A percentile compares a stretch with the other conserved stretches of the same genome.
Conservation (phyloP, 352 stramenopile species). For the Phytophthora macrochlamydospora region DNA sequence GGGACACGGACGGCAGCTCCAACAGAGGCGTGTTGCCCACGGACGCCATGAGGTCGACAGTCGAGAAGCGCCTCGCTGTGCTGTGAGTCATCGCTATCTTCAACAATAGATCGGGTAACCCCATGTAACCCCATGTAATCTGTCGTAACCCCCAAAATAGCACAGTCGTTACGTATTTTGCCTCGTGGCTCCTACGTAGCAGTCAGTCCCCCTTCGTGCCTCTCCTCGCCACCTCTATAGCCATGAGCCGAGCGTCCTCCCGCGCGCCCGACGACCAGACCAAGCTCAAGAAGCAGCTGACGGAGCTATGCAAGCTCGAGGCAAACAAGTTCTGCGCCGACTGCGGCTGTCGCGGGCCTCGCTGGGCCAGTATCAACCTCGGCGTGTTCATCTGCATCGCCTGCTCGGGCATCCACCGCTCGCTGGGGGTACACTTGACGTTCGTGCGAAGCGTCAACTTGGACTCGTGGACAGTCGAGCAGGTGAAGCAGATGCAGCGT, state of each 20-base stretch:
- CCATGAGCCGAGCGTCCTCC: constrained; percentile 57
- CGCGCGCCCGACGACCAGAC: constrained; percentile 76
- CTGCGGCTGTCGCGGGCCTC: constrained; percentile 85
- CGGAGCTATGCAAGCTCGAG: constrained; percentile 90
- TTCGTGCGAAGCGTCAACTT: constrained; percentile 94
- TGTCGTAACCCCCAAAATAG: no score
- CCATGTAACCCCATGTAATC: no score
- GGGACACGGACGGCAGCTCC: constrained; percentile 66
- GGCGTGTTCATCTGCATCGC: constrained; percentile 96
- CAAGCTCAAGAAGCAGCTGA: constrained; percentile 89
- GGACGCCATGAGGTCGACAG: constrained; percentile 64
- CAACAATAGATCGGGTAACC: no score
- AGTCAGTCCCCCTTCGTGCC: not conserved
- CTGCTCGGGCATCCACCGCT: constrained; percentile 94
- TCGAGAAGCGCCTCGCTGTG: no score
- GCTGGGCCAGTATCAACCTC: constrained; percentile 94
- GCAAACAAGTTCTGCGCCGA: constrained; percentile 93
- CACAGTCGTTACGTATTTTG: no score
- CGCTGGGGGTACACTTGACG: constrained; percentile 92
- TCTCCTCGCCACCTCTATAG: not conserved
- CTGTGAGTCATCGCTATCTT: no score
- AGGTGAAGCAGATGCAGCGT: constrained; percentile 91
- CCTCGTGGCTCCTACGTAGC: no score
- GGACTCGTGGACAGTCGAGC: constrained; percentile 93
- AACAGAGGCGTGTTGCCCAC: constrained; percentile 83